A percentile compares a stretch with the other conserved stretches of the same genome.
Evolutionary conservation across 1,284 basidiomycete genomes (phyloP).

Genomic region (Trichosporon ovoides): DNA sequence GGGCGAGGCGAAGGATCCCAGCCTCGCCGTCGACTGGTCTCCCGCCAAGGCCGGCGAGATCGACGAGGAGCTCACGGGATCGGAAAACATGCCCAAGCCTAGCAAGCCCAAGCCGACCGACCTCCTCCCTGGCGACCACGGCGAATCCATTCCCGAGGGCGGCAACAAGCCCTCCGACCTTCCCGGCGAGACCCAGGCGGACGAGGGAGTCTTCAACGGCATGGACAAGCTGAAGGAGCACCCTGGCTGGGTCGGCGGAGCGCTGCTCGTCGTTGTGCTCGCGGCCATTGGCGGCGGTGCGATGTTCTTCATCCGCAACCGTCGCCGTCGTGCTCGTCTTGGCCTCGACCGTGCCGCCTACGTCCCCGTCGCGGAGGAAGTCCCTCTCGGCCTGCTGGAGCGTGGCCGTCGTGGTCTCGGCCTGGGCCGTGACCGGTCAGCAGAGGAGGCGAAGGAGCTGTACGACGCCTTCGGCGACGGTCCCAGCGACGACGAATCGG

Average conservation of each 20-base stretch:
- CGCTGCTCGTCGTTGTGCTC: conserved; percentile 64
- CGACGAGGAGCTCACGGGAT: conserved; percentile 48
- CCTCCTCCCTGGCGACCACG: conserved; percentile 81
- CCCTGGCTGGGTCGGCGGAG: conserved; percentile 80
- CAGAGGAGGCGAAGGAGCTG: conserved; percentile 59
- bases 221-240: conserved; percentile 69
- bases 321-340: conserved; percentile 49
- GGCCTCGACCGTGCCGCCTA: conserved; percentile 56
- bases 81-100: conserved; percentile 48
- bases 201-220: conserved; percentile 81
- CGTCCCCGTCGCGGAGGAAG: conserved; percentile 62
- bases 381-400: conserved; percentile 64
- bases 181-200: conserved; percentile 44
- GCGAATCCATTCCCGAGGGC: conserved; percentile 23
- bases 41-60: conserved; percentile 44
- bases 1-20: conserved; percentile 78
- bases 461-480: conserved; percentile 86
- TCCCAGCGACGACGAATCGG: conserved; percentile 39
- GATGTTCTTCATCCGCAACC: conserved; percentile 55
- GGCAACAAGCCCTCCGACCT: conserved; percentile 26
- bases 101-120: conserved; percentile 78
- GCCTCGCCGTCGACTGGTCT: conserved; percentile 60
- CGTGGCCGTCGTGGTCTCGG: conserved; percentile 36
- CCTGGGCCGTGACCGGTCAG: conserved; percentile 50
- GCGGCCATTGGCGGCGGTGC: conserved; percentile 60